phyloP scores from a whole-genome alignment of 768 basidiomycete genomes.

The Macrolepiota albuminosa region DNA sequence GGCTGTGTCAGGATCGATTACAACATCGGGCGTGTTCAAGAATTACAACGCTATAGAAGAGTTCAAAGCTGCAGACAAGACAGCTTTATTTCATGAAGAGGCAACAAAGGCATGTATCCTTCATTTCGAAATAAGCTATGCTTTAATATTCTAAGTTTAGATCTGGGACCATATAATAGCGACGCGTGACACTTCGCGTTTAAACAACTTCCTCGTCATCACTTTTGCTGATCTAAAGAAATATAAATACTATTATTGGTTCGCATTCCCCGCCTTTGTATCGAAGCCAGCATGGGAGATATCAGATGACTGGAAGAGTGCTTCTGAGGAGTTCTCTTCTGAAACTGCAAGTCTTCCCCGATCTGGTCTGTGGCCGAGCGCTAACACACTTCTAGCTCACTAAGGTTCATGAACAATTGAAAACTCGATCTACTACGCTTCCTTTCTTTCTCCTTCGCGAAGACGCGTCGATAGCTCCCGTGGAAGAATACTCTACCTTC shows the following conservation, averaged over 20 bases:
- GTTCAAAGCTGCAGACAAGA: conserved; percentile 87
- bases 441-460: conserved; percentile 64
- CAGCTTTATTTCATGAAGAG: conserved; percentile 71
- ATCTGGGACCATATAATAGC: conserved; percentile 63
- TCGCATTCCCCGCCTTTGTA: conserved; percentile 90
- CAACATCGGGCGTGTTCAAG: conserved; percentile 67
- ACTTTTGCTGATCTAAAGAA: conserved; percentile 98
- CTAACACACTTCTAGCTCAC: conserved; percentile 35
- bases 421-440: conserved; percentile 26
- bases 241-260: conserved; percentile 98
- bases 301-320: conserved; percentile 48
- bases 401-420: conserved; percentile 48
- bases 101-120: conserved; percentile 49
- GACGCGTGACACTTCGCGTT: conserved; percentile 46
- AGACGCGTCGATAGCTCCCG: conserved; percentile 38
- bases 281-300: conserved; percentile 91
- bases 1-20: conserved; percentile 42
- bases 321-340: conserved; percentile 36
- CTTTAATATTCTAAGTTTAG: conserved; percentile 27
- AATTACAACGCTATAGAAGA: conserved; percentile 98
- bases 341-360: conserved; percentile 31
- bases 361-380: neutral
- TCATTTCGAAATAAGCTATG: neutral
- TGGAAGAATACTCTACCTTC: conserved; percentile 57
- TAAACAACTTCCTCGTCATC: conserved; percentile 83